Evolutionary conservation across 495 filamentous ascomycete species (phyloP).

Genomic region (Daldinia childiae): DNA sequence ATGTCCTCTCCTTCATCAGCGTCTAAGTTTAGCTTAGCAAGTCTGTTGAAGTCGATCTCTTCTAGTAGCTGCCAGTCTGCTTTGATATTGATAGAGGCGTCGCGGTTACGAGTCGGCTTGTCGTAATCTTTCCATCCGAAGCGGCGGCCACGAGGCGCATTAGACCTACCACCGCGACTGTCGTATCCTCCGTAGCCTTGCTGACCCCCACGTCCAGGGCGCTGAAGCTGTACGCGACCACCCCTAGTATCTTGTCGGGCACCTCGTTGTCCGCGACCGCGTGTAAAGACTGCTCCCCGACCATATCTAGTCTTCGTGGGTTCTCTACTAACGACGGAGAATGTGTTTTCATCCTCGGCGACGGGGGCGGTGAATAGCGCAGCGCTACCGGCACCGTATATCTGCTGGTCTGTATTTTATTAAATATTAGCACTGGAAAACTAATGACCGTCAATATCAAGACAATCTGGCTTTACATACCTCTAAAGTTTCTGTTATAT

Average conservation of each 20-base stretch:
- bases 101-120: conserved; percentile 95
- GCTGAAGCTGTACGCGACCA: conserved; percentile 66
- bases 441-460: background rate
- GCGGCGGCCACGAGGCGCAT: conserved; percentile 73
- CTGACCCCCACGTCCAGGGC: conserved; percentile 56
- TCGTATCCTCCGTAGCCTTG: conserved; percentile 65
- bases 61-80: conserved; percentile 94
- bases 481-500: conserved; percentile 92
- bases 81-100: conserved; percentile 93
- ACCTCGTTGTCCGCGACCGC: conserved; percentile 84
- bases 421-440: conserved; percentile 24
- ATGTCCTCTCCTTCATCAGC: conserved; percentile 93
- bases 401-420: conserved; percentile 79
- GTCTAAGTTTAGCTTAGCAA: conserved; percentile 94
- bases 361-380: conserved; percentile 87
- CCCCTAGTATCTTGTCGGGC: conserved; percentile 74
- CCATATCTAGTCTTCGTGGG: conserved; percentile 87
- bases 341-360: conserved; percentile 94
- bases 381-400: conserved; percentile 89
- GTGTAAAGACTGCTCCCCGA: conserved; percentile 84
- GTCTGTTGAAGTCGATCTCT: conserved; percentile 97
- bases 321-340: conserved; percentile 95
- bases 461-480: conserved; percentile 56
- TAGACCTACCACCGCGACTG: conserved; percentile 68
- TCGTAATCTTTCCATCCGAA: conserved; percentile 99